phyloP scores from a whole-genome alignment of 129 eudicot genomes.

The Erigeron canadensis region DNA sequence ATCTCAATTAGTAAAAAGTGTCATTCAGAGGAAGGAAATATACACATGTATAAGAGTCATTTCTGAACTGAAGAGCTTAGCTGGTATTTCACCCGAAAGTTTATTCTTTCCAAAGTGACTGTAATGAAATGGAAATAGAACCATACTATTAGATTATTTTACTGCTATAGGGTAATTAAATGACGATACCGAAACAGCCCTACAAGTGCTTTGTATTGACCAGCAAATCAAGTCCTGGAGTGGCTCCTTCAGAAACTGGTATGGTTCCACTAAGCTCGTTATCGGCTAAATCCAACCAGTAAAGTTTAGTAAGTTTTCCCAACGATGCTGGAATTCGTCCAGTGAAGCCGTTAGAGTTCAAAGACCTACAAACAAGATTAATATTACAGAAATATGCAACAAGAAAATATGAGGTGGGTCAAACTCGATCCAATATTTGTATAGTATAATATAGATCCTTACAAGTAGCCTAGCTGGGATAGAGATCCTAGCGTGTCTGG shows the following conservation, averaged over 20 bases:
- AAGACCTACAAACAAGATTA: conserved; percentile 45
- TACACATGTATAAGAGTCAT: conserved; percentile 83
- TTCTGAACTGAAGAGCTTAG: conserved; percentile 58
- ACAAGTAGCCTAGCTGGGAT: conserved; percentile 54
- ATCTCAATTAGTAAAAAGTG: background rate
- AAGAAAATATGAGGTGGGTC: background rate
- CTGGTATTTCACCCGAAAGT: conserved; percentile 82
- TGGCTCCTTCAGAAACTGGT: conserved; percentile 68
- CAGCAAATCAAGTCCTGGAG: conserved; percentile 85
- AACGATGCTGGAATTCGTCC: conserved; percentile 76
- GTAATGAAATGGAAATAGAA: conserved; percentile 22
- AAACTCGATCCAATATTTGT: background rate
- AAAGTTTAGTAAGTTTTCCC: conserved; percentile 62
- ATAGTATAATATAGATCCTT: conserved; percentile 37
- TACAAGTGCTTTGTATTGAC: conserved; percentile 78
- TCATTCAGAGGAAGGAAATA: conserved; percentile 25
- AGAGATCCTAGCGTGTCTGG: conserved; percentile 77
- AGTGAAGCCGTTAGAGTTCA: conserved; percentile 67
- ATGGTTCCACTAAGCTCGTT: conserved; percentile 67
- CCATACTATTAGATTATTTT: background rate
- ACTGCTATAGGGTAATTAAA: background rate
- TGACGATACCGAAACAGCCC: conserved; percentile 22
- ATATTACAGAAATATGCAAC: conserved; percentile 2
- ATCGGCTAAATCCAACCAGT: conserved; percentile 85
- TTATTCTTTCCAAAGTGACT: conserved; percentile 85